These are phyloP conservation scores for Gossypium raimondii DNA, from an alignment of 345 rosid species.

Conservation along the genomic window DNA sequence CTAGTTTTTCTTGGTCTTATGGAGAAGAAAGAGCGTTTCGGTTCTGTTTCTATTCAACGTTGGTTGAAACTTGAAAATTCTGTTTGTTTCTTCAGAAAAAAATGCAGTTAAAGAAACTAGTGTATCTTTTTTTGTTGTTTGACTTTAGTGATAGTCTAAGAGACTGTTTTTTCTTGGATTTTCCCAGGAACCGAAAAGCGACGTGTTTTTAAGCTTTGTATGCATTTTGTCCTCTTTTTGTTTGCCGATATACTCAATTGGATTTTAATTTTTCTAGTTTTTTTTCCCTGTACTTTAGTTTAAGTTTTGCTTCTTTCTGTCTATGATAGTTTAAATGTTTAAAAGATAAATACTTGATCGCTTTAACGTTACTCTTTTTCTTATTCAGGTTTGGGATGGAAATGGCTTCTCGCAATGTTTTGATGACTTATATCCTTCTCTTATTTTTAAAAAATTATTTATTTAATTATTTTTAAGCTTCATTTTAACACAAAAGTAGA, in stretches of 20 bases:
- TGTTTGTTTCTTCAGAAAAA: slow-evolving; percentile 16
- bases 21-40: neutral
- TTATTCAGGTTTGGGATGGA: slow-evolving; percentile 59
- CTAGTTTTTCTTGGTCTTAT: neutral
- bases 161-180: slow-evolving; percentile 3
- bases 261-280: neutral
- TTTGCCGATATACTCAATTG: slow-evolving; percentile 1
- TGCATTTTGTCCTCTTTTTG: neutral
- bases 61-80: neutral
- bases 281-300: neutral
- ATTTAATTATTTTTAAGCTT: neutral
- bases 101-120: neutral
- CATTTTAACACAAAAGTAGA: neutral
- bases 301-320: neutral
- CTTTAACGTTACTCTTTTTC: neutral
- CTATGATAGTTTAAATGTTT: neutral
- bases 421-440: slow-evolving; percentile 53
- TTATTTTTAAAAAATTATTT: neutral
- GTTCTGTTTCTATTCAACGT: slow-evolving; percentile 4
- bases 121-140: neutral
- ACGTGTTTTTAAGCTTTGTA: neutral
- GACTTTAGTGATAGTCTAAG: neutral
- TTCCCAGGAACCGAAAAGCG: neutral
- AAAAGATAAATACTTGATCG: neutral
- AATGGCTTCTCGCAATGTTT: slow-evolving; percentile 44